Evolutionary conservation across 1,139 yeast genomes (phyloP).

Genomic region (Sugiyamaella novakii): DNA sequence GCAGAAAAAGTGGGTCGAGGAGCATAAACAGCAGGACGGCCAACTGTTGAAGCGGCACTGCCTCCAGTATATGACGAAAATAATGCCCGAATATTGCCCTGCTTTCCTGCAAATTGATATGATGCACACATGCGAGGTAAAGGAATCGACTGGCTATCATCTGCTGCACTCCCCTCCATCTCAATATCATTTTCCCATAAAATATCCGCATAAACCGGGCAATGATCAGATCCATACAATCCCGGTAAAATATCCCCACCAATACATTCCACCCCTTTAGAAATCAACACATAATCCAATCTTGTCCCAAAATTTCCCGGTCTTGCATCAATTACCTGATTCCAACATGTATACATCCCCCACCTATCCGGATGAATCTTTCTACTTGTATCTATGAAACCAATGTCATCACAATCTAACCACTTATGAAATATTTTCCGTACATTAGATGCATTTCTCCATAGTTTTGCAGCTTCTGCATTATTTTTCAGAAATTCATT

Average conservation of each 20-base stretch:
- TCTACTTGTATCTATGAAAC: constrained; percentile 69
- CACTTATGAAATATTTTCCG: constrained; percentile 39
- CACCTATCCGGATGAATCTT: constrained; percentile 55
- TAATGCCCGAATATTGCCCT: constrained; percentile 21
- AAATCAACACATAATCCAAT: constrained; percentile 70
- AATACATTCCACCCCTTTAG: constrained; percentile 46
- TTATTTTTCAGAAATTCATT: constrained; percentile 29
- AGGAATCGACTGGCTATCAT: background rate
- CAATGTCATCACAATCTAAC: constrained; percentile 35
- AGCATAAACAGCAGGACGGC: background rate
- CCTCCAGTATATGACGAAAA: constrained; percentile 18
- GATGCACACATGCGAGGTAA: constrained; percentile 23
- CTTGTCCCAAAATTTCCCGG: constrained; percentile 87
- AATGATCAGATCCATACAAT: constrained; percentile 87
- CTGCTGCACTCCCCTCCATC: too few species aligned
- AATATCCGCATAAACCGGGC: constrained; percentile 82
- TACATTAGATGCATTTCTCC: constrained; percentile 35
- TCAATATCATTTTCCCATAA: constrained; percentile 21
- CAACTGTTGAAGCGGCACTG: background rate
- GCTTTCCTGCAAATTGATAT: constrained; percentile 22
- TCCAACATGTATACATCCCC: constrained; percentile 91
- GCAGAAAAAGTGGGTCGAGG: background rate
- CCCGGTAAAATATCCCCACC: constrained; percentile 68
- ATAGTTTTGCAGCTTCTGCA: constrained; percentile 26
- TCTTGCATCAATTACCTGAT: constrained; percentile 73